A percentile compares a stretch with the other conserved stretches of the same genome.
These are phyloP conservation scores for Candida sanyiensis DNA, from an alignment of 805 yeast species.

Conservation along the genomic window DNA sequence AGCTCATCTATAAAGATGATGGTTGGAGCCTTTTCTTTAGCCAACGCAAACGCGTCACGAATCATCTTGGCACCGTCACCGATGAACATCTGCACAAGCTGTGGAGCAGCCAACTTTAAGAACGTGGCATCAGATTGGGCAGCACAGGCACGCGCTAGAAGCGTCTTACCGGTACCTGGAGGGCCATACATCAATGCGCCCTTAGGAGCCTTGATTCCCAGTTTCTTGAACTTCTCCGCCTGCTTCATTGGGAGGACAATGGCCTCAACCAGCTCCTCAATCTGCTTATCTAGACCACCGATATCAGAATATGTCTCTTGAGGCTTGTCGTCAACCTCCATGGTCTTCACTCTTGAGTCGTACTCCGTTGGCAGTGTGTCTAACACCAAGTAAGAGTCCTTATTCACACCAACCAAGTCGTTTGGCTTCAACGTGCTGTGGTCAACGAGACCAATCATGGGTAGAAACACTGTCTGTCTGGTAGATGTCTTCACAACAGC, in stretches of 20 bases:
- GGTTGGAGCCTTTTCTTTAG: slow-evolving; percentile 97
- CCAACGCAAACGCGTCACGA: slow-evolving; percentile 94
- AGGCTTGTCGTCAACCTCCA: slow-evolving; percentile 99
- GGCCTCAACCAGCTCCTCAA: slow-evolving; percentile 96
- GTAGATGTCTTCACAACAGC: slow-evolving; percentile 98
- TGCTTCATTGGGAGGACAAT: slow-evolving; percentile 98
- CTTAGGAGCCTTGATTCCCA: slow-evolving; percentile 97
- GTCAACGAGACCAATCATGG: slow-evolving; percentile 92
- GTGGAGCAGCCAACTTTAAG: slow-evolving; percentile 94
- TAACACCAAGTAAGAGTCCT: slow-evolving; percentile 87
- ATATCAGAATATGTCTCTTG: slow-evolving; percentile 95
- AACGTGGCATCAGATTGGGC: slow-evolving; percentile 98
- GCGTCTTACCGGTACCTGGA: slow-evolving; percentile 98
- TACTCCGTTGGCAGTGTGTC: slow-evolving; percentile 97
- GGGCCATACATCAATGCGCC: slow-evolving; percentile 99
- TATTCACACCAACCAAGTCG: slow-evolving; percentile 95
- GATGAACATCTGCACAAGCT: slow-evolving; percentile 94
- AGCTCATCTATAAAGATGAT: slow-evolving; percentile 96
- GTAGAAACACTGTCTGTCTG: slow-evolving; percentile 93
- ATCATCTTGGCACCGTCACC: slow-evolving; percentile 99
- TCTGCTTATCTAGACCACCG: slow-evolving; percentile 97
- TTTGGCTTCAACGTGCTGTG: slow-evolving; percentile 92
- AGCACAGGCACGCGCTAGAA: slow-evolving; percentile 97
- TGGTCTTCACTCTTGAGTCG: slow-evolving; percentile 95
- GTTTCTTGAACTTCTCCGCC: slow-evolving; percentile 87